phyloP scores from a whole-genome alignment of 768 basidiomycete species.

The Lentinula boryana region DNA sequence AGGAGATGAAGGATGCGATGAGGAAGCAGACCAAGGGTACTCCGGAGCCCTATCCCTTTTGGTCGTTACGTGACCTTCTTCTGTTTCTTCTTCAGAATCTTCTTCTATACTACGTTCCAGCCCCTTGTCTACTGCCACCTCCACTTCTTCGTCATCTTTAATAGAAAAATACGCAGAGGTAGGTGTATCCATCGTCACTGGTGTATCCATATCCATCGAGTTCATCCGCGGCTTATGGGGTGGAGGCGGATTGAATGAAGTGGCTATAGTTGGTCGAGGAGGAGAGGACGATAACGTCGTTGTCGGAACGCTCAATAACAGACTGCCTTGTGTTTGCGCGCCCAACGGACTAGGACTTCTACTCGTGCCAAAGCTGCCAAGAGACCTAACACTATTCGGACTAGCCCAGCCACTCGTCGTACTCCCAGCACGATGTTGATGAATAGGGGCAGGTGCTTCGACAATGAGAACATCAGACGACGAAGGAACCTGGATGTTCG shows the following conservation, averaged over 20 bases:
- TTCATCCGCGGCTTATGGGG: neutral
- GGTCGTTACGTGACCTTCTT: no score
- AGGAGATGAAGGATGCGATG: no score
- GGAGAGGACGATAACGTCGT: conserved; percentile 13
- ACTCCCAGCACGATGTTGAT: neutral
- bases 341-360: conserved; percentile 56
- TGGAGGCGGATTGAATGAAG: conserved; percentile 2
- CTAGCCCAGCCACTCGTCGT: conserved; percentile 5
- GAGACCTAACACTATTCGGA: conserved; percentile 15
- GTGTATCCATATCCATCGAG: neutral
- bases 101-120: neutral
- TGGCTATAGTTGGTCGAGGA: neutral
- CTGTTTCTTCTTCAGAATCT: conserved; percentile 8
- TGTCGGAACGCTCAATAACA: conserved; percentile 36
- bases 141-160: neutral
- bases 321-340: conserved; percentile 17
- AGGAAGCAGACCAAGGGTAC: conserved; percentile 5
- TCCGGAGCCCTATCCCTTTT: conserved; percentile 11
- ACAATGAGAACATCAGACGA: neutral
- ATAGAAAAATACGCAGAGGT: conserved; percentile 43
- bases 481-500: conserved; percentile 26
- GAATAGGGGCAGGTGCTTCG: neutral
- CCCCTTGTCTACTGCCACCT: no score
- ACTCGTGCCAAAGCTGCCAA: conserved; percentile 55
- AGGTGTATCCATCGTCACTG: conserved; percentile 31